A percentile compares a stretch with the other conserved stretches of the same genome.
phyloP scores from a whole-genome alignment of 345 rosid genomes.

The Populus simonii region DNA sequence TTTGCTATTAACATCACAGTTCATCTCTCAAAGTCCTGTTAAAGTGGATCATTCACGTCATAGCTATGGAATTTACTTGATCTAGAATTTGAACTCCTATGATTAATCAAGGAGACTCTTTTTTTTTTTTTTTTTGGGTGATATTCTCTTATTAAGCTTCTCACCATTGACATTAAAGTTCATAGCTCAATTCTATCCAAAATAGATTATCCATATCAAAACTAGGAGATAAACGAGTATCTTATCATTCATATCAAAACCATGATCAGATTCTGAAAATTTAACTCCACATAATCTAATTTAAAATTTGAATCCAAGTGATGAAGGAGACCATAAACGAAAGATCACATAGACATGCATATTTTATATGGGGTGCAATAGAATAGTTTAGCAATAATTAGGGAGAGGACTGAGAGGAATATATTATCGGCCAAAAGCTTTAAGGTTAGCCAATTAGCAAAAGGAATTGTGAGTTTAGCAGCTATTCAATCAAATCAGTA shows the following conservation, averaged over 20 bases:
- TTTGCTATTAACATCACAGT: neutral
- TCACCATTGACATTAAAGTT: neutral
- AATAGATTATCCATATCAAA: neutral
- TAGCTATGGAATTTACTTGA: too few relatives aligned
- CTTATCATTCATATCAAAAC: too few relatives aligned
- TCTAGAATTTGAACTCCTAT: too few relatives aligned
- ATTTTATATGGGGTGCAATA: neutral
- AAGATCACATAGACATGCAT: neutral
- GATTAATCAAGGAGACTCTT: too few relatives aligned
- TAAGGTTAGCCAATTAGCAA: too few relatives aligned
- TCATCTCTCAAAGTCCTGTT: neutral
- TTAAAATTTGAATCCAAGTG: neutral
- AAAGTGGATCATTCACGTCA: too few relatives aligned
- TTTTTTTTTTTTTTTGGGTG: too few relatives aligned
- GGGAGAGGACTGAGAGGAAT: neutral
- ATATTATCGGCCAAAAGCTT: too few relatives aligned
- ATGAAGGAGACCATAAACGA: neutral
- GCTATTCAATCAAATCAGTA: neutral
- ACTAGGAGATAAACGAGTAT: neutral
- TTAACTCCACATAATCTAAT: neutral
- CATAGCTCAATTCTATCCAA: too few relatives aligned
- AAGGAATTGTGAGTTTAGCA: neutral
- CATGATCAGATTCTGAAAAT: neutral
- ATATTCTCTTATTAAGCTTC: neutral
- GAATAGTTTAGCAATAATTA: too few relatives aligned